phyloP scores from a whole-genome alignment of 345 rosid species.

The Odontarrhena argentea region DNA sequence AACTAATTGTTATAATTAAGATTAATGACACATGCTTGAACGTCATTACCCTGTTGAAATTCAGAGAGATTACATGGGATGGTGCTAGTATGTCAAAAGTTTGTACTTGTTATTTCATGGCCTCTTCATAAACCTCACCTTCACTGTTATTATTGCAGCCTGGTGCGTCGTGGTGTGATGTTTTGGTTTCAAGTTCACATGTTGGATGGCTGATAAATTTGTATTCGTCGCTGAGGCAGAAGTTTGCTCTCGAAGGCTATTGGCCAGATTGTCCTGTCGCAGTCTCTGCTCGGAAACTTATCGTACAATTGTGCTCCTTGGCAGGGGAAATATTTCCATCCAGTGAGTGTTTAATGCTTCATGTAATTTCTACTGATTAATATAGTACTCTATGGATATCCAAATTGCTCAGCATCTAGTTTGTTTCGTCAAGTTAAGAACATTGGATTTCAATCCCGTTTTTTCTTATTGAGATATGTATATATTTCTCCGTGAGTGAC shows the following conservation, averaged over 20 bases:
- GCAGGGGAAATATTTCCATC: conserved; percentile 78
- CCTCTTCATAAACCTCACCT: conserved; percentile 34
- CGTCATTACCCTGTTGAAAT: conserved; percentile 26
- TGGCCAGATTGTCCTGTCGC: conserved; percentile 97
- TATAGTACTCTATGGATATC: conserved; percentile 29
- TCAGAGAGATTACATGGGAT: conserved; percentile 18
- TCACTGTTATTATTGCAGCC: conserved; percentile 62
- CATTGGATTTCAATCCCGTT: conserved; percentile 11
- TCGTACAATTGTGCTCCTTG: conserved; percentile 88
- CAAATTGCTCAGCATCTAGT: conserved; percentile 6
- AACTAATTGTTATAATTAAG: conserved; percentile 29
- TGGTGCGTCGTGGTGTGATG: conserved; percentile 89
- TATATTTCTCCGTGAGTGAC: conserved; percentile 39
- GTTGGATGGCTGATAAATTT: conserved; percentile 78
- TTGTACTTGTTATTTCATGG: conserved; percentile 23
- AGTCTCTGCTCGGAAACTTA: conserved; percentile 90
- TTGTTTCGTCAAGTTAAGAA: conserved; percentile 21
- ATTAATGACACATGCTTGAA: conserved; percentile 20
- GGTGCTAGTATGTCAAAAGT: conserved; percentile 26
- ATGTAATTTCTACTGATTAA: conserved; percentile 22
- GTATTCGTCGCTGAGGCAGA: conserved; percentile 77
- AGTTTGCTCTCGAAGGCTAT: conserved; percentile 66
- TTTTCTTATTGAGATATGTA: conserved; percentile 26
- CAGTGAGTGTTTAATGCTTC: conserved; percentile 50
- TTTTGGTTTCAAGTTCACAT: conserved; percentile 85